phyloP scores from a whole-genome alignment of 768 basidiomycete species.

The Phallus indusiatus region DNA sequence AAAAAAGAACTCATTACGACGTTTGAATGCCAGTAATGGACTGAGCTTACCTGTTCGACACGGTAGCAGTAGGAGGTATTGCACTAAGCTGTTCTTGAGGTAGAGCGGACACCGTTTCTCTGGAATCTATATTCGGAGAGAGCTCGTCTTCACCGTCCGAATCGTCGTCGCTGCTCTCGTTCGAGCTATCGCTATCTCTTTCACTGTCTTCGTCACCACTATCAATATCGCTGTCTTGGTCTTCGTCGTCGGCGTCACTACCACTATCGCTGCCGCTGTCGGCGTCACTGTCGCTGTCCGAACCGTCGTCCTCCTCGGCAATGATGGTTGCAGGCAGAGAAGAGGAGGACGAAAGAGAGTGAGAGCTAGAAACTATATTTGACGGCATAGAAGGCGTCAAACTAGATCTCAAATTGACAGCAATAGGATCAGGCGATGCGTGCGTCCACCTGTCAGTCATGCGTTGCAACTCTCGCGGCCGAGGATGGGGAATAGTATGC shows the following conservation, averaged over 20 bases:
- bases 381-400: slow-evolving; percentile 10
- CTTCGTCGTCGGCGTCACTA: slow-evolving; percentile 34
- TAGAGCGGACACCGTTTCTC: not conserved
- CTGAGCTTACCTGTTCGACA: not conserved
- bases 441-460: not conserved
- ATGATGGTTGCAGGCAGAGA: slow-evolving; percentile 6
- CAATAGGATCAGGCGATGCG: not conserved
- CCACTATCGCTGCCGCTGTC: slow-evolving; percentile 23
- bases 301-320: slow-evolving; percentile 38
- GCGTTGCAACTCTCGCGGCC: not conserved
- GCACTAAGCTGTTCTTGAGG: not conserved
- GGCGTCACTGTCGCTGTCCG: slow-evolving; percentile 33
- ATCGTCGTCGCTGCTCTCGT: slow-evolving; percentile 33
- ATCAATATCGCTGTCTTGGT: slow-evolving; percentile 33
- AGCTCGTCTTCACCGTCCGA: slow-evolving; percentile 16
- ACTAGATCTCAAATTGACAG: not conserved
- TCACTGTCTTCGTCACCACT: slow-evolving; percentile 26
- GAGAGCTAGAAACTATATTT: not conserved
- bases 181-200: slow-evolving; percentile 31
- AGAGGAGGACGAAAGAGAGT: not conserved
- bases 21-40: not conserved
- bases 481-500: not conserved
- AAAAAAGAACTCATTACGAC: not conserved
- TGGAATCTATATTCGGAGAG: not conserved
- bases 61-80: not conserved